Evolutionary conservation across 257 asterid species (phyloP).

Genomic region (Jacaranda copaia): DNA sequence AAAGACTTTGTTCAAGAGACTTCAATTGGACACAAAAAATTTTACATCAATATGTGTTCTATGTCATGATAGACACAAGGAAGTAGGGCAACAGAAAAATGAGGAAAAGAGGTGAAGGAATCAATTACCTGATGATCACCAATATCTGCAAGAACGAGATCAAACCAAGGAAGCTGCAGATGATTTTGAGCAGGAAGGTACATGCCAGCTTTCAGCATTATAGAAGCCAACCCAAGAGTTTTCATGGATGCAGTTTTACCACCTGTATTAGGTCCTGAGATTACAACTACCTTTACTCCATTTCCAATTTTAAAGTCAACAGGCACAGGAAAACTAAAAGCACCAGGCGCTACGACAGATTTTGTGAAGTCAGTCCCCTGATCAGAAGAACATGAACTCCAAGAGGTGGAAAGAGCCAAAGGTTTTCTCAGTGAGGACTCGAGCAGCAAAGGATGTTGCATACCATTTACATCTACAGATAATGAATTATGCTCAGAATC

Average conservation of each 20-base stretch:
- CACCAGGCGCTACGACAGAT: slow-evolving; percentile 38
- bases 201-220: slow-evolving; percentile 96
- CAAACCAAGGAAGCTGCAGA: slow-evolving; percentile 94
- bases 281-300: slow-evolving; percentile 76
- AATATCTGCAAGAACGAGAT: slow-evolving; percentile 91
- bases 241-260: slow-evolving; percentile 99
- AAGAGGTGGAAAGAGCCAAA: slow-evolving; percentile 35
- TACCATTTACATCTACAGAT: slow-evolving; percentile 61
- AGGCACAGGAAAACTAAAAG: slow-evolving; percentile 72
- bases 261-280: slow-evolving; percentile 97
- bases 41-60: slow-evolving; percentile 37
- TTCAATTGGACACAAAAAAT: slow-evolving; percentile 47
- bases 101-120: slow-evolving; percentile 28
- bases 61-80: slow-evolving; percentile 23
- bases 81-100: slow-evolving; percentile 10
- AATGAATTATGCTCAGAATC: slow-evolving; percentile 42
- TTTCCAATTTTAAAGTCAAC: slow-evolving; percentile 72
- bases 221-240: slow-evolving; percentile 82
- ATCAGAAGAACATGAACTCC: slow-evolving; percentile 41
- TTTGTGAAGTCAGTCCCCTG: slow-evolving; percentile 43
- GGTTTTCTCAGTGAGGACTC: slow-evolving; percentile 60
- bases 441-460: slow-evolving; percentile 90
- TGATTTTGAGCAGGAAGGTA: slow-evolving; percentile 76
- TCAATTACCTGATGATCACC: slow-evolving; percentile 90
- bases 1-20: slow-evolving; percentile 95